Evolutionary conservation across 2,329 filamentous ascomycete genomes (phyloP).

Genomic region (Exserohilum turcica): DNA sequence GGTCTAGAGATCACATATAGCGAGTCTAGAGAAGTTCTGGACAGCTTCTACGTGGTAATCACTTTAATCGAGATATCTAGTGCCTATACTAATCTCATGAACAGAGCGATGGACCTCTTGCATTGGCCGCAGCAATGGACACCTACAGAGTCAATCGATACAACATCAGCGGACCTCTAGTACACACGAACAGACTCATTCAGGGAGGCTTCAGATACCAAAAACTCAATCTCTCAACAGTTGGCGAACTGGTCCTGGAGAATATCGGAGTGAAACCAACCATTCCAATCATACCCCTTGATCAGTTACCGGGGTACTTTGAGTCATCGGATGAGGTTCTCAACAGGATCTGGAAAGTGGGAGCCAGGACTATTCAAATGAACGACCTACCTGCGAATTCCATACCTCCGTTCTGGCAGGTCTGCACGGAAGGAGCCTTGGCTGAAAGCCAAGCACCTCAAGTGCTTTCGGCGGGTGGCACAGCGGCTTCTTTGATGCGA

Average conservation of each 20-base stretch:
- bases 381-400: slow-evolving; percentile 36
- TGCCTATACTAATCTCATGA: background rate
- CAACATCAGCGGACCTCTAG: slow-evolving; percentile 34
- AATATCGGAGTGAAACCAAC: background rate
- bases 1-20: background rate
- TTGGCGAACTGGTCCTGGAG: slow-evolving; percentile 16
- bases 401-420: slow-evolving; percentile 34
- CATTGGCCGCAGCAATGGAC: slow-evolving; percentile 47
- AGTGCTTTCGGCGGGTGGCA: background rate
- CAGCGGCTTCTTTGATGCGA: background rate
- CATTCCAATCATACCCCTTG: background rate
- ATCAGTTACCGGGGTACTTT: background rate
- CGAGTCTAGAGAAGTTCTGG: background rate
- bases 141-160: slow-evolving; percentile 46
- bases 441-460: background rate
- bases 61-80: background rate
- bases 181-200: slow-evolving; percentile 43
- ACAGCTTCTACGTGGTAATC: background rate
- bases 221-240: slow-evolving; percentile 44
- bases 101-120: slow-evolving; percentile 42
- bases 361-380: slow-evolving; percentile 37
- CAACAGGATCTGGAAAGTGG: background rate
- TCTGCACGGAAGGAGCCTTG: slow-evolving; percentile 36
- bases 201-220: slow-evolving; percentile 48
- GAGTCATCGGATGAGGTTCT: background rate